These are phyloP conservation scores for Aspergillaceae sp. DNA, from an alignment of 2,329 filamentous ascomycete species.

Conservation along the genomic window DNA sequence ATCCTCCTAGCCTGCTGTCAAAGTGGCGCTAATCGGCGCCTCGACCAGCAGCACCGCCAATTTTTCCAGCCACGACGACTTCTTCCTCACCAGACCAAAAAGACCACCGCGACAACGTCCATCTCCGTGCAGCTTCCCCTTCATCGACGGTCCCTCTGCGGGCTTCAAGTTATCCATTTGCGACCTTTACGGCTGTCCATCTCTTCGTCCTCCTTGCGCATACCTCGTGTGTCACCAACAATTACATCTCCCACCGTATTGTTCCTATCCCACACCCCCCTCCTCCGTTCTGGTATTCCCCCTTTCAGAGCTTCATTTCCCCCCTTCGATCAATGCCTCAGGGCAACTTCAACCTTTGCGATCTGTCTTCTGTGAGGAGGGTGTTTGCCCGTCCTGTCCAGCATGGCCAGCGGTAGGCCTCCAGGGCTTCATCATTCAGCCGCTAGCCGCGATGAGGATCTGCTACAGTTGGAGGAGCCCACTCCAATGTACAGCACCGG, in stretches of 20 bases:
- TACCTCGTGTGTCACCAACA: background rate
- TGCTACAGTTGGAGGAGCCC: conserved; percentile 36
- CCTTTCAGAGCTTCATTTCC: conserved; percentile 4
- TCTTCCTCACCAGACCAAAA: background rate
- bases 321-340: conserved; percentile 31
- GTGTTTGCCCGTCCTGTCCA: conserved; percentile 28
- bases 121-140: background rate
- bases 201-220: too few relatives aligned
- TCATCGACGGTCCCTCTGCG: too few relatives aligned
- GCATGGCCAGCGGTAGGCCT: conserved; percentile 47
- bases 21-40: background rate
- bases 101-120: conserved; percentile 3
- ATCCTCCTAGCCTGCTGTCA: too few relatives aligned
- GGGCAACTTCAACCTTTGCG: conserved; percentile 17
- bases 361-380: conserved; percentile 18
- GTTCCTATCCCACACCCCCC: background rate
- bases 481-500: conserved; percentile 57
- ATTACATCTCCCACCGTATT: background rate
- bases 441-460: conserved; percentile 36
- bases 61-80: background rate
- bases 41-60: background rate
- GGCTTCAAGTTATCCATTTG: too few relatives aligned
- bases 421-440: conserved; percentile 39
- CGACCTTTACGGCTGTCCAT: too few relatives aligned
- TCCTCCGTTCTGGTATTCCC: conserved; percentile 2